A percentile compares a stretch with the other conserved stretches of the same genome.
Evolutionary conservation across 805 yeast species (phyloP).

Genomic region (Phaffomyces opuntiae): DNA sequence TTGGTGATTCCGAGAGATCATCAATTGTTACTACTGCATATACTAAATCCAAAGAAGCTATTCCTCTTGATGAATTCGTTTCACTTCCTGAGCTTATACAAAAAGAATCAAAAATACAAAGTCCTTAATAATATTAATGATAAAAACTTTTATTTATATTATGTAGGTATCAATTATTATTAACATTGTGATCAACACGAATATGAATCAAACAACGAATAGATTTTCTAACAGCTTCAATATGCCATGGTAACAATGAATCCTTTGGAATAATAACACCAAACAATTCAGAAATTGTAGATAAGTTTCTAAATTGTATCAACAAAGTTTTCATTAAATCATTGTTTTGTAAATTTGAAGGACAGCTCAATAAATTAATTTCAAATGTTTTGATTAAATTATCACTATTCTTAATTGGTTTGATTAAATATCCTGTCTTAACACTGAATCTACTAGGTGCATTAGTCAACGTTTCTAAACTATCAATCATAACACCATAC

Average conservation of each 20-base stretch:
- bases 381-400: slow-evolving; percentile 40
- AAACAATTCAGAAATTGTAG: slow-evolving; percentile 31
- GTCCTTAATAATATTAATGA: too few relatives aligned
- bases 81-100: not conserved
- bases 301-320: slow-evolving; percentile 54
- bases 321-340: slow-evolving; percentile 49
- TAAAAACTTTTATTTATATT: too few relatives aligned
- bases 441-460: slow-evolving; percentile 66
- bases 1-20: slow-evolving; percentile 9
- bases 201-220: slow-evolving; percentile 54
- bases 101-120: not conserved
- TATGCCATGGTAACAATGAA: slow-evolving; percentile 65
- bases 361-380: slow-evolving; percentile 65
- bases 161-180: not conserved
- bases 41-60: not conserved
- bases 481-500: slow-evolving; percentile 50
- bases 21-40: not conserved
- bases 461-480: slow-evolving; percentile 60
- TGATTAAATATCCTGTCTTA: slow-evolving; percentile 61
- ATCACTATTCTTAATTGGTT: slow-evolving; percentile 26
- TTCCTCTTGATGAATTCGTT: not conserved
- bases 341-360: slow-evolving; percentile 52
- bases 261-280: slow-evolving; percentile 27
- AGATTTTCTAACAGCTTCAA: slow-evolving; percentile 57
- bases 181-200: slow-evolving; percentile 30